Evolutionary conservation across 2,329 filamentous ascomycete species (phyloP), one percentile per base, ranked within the genome.

Genomic region (Passalora sequoiae): DNA sequence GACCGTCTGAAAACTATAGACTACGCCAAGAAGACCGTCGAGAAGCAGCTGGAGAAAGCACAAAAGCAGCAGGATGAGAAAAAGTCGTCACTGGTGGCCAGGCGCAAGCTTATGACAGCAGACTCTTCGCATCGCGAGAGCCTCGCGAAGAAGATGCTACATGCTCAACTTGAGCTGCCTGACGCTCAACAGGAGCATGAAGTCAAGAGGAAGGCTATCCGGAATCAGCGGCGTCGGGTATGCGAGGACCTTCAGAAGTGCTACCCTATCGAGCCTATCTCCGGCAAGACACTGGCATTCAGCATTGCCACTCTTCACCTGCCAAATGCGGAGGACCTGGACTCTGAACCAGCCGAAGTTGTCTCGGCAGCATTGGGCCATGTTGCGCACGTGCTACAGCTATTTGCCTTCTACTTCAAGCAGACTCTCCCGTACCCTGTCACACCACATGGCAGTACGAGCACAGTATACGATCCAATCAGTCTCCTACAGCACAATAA

Each of bases 171-270:
- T 4, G 69, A 83, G 1, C 65, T 84, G 1, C 69, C 54, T 1
- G 42, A 40, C 10, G 32, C 56, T 10, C 48, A 51, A 15, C 49
- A 54, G 4, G 55, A 60, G 29, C 48, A 56, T 38, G 38, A 74
- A 36, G 45, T 48, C 15, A 81, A 77, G 0, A 72, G 73, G 30
- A 80, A 83, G 38, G 78, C 81, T 15, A 84, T 88, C n/a, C 80
- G 76, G 45, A 87, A 85, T n/a, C 92, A 97, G 64, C 79, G 89
- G 16, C 80, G 89, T 10, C 83, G 92, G 25, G 86, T 97, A 43
- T 89, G 88, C 63, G 83, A 92, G 53, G 89, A 95, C 52, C 72
- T 98, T 0, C 71, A 80, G 9, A 69, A 72, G 19, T 86, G 96
- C 44, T 96, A 89, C 60, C 81, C 84, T 3, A 94, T 98, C 46